phyloP scores from a whole-genome alignment of 768 basidiomycete genomes.

The Suillus sp. region DNA sequence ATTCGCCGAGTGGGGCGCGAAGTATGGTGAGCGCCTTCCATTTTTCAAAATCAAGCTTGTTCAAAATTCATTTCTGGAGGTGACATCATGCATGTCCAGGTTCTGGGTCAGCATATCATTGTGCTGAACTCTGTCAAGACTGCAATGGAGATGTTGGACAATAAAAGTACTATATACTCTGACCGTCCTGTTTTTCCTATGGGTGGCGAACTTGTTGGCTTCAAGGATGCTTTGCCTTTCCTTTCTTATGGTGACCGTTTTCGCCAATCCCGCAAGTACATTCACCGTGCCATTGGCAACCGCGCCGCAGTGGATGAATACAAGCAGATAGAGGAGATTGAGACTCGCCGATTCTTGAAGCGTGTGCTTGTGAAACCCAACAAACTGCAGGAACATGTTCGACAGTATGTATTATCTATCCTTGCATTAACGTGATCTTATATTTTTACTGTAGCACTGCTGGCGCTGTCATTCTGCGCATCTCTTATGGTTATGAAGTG shows the following conservation, averaged over 20 bases:
- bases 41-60: background rate
- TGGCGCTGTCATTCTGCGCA: background rate
- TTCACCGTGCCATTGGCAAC: constrained; percentile 45
- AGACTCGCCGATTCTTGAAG: constrained; percentile 44
- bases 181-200: constrained; percentile 55
- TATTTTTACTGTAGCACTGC: background rate
- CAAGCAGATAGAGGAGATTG: constrained; percentile 39
- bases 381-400: constrained; percentile 40
- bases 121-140: background rate
- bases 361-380: constrained; percentile 41
- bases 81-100: background rate
- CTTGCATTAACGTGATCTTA: background rate
- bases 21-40: background rate
- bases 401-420: constrained; percentile 34
- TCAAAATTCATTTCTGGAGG: background rate
- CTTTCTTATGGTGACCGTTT: constrained; percentile 43
- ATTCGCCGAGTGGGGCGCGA: background rate
- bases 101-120: background rate
- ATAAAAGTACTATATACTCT: constrained; percentile 42
- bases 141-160: background rate
- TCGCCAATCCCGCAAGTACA: constrained; percentile 42
- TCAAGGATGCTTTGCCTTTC: constrained; percentile 38
- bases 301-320: constrained; percentile 39
- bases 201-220: constrained; percentile 38
- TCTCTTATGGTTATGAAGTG: constrained; percentile 1